Percentiles rank a stretch among this genome's conserved stretches.
Conservation (phyloP, 148 eudicot genomes). For the Fagopyrum homotropicum region DNA sequence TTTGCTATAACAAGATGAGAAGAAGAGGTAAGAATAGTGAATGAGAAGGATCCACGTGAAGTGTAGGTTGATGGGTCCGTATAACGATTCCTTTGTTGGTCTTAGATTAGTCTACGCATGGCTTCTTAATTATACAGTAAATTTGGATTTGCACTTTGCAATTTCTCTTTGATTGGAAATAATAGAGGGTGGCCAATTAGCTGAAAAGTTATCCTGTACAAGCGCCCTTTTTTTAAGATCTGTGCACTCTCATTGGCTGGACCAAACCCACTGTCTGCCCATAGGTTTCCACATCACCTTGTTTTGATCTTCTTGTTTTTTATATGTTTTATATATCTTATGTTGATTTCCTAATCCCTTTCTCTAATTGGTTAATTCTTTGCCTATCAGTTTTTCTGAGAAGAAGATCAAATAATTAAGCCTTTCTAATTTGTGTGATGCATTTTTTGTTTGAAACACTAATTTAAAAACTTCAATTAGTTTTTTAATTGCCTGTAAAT, state of each 20-base stretch:
- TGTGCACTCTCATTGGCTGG: conserved; percentile 15
- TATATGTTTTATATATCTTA: background rate
- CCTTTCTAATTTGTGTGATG: too few species aligned
- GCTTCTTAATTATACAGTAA: too few species aligned
- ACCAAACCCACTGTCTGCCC: conserved; percentile 12
- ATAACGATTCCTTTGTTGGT: background rate
- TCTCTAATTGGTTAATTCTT: background rate
- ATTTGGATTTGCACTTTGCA: too few species aligned
- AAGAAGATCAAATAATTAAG: background rate
- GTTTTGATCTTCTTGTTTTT: background rate
- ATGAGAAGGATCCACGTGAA: too few species aligned
- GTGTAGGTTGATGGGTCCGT: too few species aligned
- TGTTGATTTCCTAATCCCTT: background rate
- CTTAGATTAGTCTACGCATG: background rate
- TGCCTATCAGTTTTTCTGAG: background rate
- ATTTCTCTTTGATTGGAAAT: background rate
- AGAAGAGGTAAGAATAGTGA: too few species aligned
- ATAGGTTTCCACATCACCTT: conserved; percentile 10
- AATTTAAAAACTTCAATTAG: too few species aligned
- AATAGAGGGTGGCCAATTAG: background rate
- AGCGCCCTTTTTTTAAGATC: conserved; percentile 3
- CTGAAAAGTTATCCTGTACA: background rate
- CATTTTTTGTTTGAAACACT: too few species aligned
- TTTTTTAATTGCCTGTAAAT: too few species aligned
- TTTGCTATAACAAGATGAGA: too few species aligned